These are phyloP conservation scores for Euphorbia celastroides DNA, from an alignment of 441 rosid genomes.

Conservation along the genomic window DNA sequence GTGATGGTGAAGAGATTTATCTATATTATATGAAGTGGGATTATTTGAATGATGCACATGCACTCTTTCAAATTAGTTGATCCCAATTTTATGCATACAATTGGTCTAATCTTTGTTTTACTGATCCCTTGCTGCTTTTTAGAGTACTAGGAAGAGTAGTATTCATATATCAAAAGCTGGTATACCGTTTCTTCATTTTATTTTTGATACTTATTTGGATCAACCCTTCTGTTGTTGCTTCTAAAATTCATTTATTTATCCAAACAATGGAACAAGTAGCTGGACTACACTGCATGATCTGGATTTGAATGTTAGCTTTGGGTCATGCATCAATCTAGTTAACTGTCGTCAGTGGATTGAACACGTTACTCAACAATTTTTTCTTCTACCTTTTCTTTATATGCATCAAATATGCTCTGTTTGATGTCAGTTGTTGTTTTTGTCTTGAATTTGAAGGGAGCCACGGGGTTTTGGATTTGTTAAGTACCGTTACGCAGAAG, in stretches of 20 bases:
- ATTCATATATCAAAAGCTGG: neutral
- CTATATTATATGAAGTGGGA: too few relatives aligned
- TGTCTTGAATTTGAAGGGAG: constrained; percentile 42
- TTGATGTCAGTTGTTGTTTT: neutral
- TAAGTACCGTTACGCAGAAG: constrained; percentile 79
- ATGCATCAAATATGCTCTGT: neutral
- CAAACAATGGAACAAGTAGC: neutral
- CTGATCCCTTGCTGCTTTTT: too few relatives aligned
- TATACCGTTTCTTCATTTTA: neutral
- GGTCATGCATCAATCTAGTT: neutral
- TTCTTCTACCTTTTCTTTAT: neutral
- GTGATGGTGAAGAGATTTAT: too few relatives aligned
- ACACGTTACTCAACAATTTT: neutral
- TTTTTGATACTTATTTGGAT: neutral
- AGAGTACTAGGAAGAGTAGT: neutral
- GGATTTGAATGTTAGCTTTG: neutral
- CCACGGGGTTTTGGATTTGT: constrained; percentile 97
- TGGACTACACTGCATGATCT: neutral
- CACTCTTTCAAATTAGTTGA: neutral
- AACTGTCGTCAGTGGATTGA: neutral
- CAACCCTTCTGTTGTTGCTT: neutral
- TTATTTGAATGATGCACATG: neutral
- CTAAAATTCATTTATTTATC: neutral
- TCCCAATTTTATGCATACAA: neutral
- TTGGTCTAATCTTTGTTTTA: neutral